Evolutionary conservation across 768 basidiomycete species (phyloP), one percentile per base, ranked within the genome.

Genomic region (Cystobasidium ongulense): DNA sequence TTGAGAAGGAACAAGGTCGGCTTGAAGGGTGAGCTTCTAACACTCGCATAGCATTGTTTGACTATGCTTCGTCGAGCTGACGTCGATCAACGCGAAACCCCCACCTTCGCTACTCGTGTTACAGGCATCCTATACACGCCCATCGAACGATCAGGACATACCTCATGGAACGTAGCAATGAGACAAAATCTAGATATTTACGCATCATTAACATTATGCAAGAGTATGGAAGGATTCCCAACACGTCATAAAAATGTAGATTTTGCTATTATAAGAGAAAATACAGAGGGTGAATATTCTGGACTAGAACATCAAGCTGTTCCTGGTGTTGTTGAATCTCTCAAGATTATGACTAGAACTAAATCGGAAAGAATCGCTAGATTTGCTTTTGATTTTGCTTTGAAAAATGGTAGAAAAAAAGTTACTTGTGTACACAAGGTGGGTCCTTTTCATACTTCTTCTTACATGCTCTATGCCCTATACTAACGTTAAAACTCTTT

Each of bases 81-180:
- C 33, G 33, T 59, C 57, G 33, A 59, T 59, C 33, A 59, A 35
- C 21, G n/a, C n/a, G n/a, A n/a, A n/a, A n/a, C n/a, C n/a, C n/a
- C 43, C 35, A 29, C 21, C 25, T n/a, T 35, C 35, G 0, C 41
- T 31, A 5, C 33, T 11, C n/a, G 10, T 21, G n/a, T 21, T n/a
- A 8, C 74, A 98, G 95, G 96, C 78, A 99, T 98, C 79, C 89
- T 99, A 77, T 97, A 94, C 85, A 99, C 96, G 53, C 95, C 94
- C 77, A 92, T 95, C 78, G 97, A 95, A 66, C 90, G 91, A 82
- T 88, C 88, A 23, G 94, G 92, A 1, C 96, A 99, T 82, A 92
- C 95, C 76, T 98, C 96, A 74, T 99, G 96, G 96, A 99, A 99
- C 81, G 96, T 99, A 74, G 96, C 96, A 76, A 98, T 99, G 93